phyloP scores from a whole-genome alignment of 768 basidiomycete genomes.

The Naematelia encephala region DNA sequence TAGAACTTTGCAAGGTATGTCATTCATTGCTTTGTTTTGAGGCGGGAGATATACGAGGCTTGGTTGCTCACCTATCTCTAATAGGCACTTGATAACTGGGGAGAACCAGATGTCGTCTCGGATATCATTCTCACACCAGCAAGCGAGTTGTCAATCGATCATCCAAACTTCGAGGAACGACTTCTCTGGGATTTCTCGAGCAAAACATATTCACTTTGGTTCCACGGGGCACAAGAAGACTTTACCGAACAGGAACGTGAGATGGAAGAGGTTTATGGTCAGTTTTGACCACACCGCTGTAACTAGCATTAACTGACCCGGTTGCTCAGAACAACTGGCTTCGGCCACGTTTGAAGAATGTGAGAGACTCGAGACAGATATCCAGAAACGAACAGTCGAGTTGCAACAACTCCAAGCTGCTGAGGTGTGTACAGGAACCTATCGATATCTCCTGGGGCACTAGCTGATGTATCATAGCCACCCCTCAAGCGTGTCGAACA shows the following conservation, averaged over 20 bases:
- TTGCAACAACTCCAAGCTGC: conserved; percentile 39
- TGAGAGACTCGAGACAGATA: conserved; percentile 27
- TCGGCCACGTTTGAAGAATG: conserved; percentile 24
- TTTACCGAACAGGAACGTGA: conserved; percentile 64
- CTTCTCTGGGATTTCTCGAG: conserved; percentile 39
- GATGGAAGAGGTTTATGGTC: conserved; percentile 62
- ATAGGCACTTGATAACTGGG: conserved; percentile 48
- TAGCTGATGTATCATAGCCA: conserved; percentile 25
- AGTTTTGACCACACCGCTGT: conserved; percentile 27
- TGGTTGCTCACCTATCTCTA: neutral
- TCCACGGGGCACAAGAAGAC: conserved; percentile 54
- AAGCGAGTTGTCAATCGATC: conserved; percentile 38
- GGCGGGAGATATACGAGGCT: neutral
- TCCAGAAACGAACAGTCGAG: conserved; percentile 23
- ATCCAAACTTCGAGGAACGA: conserved; percentile 39
- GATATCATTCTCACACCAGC: conserved; percentile 45
- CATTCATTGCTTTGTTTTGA: neutral
- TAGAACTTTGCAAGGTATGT: conserved; percentile 73
- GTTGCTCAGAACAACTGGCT: conserved; percentile 30
- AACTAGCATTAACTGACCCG: conserved; percentile 10
- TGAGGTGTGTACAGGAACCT: conserved; percentile 32
- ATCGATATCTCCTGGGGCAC: neutral
- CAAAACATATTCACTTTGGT: conserved; percentile 44
- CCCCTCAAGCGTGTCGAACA: conserved; percentile 52
- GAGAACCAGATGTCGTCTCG: conserved; percentile 34